A percentile compares a stretch with the other conserved stretches of the same genome.
Evolutionary conservation across 2,329 filamentous ascomycete genomes (phyloP).

Genomic region (Scleromitrula shiraiana): DNA sequence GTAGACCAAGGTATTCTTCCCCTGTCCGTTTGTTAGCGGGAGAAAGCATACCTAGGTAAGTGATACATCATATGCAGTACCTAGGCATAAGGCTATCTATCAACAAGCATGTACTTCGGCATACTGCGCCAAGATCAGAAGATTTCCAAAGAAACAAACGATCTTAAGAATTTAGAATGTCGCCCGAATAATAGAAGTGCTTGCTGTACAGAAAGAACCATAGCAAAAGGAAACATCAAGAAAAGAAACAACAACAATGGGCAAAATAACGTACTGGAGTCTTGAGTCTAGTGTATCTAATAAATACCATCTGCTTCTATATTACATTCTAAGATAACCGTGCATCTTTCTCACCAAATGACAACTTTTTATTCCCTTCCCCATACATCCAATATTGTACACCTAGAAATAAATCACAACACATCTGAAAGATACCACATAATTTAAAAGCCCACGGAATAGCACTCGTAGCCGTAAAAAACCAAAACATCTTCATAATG

Average conservation of each 20-base stretch:
- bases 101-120: not conserved
- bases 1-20: no score
- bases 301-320: not conserved
- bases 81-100: no score
- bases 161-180: not conserved
- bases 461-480: constrained; percentile 61
- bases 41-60: no score
- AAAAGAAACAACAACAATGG: no score
- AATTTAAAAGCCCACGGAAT: constrained; percentile 76
- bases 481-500: constrained; percentile 82
- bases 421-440: constrained; percentile 73
- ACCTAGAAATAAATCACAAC: constrained; percentile 66
- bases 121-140: no score
- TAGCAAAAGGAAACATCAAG: no score
- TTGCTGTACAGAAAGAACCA: no score
- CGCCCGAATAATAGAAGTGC: no score
- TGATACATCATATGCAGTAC: not conserved
- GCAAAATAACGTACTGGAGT: no score
- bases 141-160: not conserved
- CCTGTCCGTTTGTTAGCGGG: no score
- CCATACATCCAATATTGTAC: constrained; percentile 68
- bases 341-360: constrained; percentile 25
- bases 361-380: constrained; percentile 33
- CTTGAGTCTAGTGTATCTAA: no score
- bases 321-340: constrained; percentile 17